phyloP scores from a whole-genome alignment of 768 basidiomycete species.

The Termitomyces sp. region DNA sequence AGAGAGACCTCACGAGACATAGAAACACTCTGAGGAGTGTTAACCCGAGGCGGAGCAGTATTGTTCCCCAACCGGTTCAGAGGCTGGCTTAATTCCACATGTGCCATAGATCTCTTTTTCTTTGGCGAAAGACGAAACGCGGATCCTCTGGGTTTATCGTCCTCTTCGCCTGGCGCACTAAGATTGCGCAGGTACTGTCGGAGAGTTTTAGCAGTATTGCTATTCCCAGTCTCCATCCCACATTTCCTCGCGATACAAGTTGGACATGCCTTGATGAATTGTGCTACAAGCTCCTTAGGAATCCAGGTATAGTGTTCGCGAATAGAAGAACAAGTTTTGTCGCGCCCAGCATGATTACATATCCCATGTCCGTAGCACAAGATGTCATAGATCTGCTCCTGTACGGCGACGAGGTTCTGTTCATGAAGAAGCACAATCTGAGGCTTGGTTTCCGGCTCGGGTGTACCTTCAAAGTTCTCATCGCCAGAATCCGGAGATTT shows the following conservation, averaged over 20 bases:
- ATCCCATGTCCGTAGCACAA: slow-evolving; percentile 68
- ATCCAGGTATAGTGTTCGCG: slow-evolving; percentile 75
- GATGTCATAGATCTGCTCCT: slow-evolving; percentile 74
- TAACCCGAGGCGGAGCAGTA: slow-evolving; percentile 4
- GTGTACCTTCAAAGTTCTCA: not conserved
- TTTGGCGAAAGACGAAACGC: not conserved
- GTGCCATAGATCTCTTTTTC: not conserved
- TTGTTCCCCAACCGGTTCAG: slow-evolving; percentile 7
- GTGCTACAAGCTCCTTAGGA: slow-evolving; percentile 76
- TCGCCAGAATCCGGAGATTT: slow-evolving; percentile 13
- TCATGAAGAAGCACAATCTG: slow-evolving; percentile 61
- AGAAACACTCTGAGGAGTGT: slow-evolving; percentile 17
- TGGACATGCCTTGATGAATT: slow-evolving; percentile 75
- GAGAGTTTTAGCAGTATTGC: slow-evolving; percentile 6
- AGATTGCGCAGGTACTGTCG: slow-evolving; percentile 10
- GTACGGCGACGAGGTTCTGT: slow-evolving; percentile 65
- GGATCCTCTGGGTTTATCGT: not conserved
- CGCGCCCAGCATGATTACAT: slow-evolving; percentile 68
- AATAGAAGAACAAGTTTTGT: slow-evolving; percentile 67
- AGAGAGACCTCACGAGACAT: slow-evolving; percentile 44
- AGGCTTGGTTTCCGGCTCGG: not conserved
- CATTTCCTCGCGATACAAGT: slow-evolving; percentile 54
- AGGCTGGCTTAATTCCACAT: not conserved
- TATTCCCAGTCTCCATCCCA: slow-evolving; percentile 19
- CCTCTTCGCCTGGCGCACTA: not conserved